Conservation (phyloP, 78 protist species). For the Dictyostelium citrinum region DNA sequence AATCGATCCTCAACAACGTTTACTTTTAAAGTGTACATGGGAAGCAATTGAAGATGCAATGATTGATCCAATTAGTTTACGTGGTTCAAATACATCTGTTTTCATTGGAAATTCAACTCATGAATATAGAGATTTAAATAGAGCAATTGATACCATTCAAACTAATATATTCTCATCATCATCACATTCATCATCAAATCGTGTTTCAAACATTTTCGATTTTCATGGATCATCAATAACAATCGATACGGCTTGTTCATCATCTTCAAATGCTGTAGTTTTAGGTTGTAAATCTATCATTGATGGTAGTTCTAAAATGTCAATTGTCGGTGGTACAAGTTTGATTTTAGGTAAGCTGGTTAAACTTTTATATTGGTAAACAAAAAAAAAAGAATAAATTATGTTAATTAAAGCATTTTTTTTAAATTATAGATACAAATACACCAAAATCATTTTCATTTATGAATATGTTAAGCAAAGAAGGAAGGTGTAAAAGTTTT, state of each 20-base stretch:
- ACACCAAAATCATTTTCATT: neutral
- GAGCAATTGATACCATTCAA: neutral
- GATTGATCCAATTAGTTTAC: neutral
- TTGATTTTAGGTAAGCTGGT: constrained; percentile 2
- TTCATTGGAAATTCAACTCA: neutral
- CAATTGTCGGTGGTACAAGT: constrained; percentile 85
- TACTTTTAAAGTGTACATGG: constrained; percentile 61
- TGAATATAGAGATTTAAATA: neutral
- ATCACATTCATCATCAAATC: constrained; percentile 10
- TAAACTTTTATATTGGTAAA: too few relatives aligned
- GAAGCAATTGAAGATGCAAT: constrained; percentile 66
- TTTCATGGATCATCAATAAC: constrained; percentile 79
- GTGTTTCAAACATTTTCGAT: constrained; percentile 80
- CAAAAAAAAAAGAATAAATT: too few relatives aligned
- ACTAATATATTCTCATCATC: neutral
- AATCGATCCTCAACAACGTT: constrained; percentile 88
- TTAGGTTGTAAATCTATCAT: constrained; percentile 62
- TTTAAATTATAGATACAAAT: neutral
- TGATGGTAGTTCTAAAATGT: constrained; percentile 29
- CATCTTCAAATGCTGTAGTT: constrained; percentile 85
- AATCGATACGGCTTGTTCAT: constrained; percentile 93
- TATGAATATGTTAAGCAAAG: constrained; percentile 46
- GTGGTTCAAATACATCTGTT: neutral
- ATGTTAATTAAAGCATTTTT: too few relatives aligned
- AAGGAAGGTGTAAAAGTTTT: constrained; percentile 79